Base-by-base conservation (phyloP, 2,329 filamentous ascomycete genomes). In the Epicoccum sorghinum region DNA sequence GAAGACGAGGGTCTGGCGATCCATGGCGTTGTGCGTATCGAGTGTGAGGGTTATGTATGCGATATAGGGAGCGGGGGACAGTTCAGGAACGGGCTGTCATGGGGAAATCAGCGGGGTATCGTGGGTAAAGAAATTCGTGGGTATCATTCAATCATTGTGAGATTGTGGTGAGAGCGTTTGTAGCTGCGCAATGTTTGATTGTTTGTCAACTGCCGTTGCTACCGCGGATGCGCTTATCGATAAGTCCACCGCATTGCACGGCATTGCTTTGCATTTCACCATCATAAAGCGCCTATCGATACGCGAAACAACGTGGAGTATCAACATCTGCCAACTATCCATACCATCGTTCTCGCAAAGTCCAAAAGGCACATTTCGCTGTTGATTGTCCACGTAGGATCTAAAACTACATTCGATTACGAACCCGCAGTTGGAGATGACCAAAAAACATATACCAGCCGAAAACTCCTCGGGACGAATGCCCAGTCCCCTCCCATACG, bases 1-100 rank as follows among this genome's bases (percentile, higher is more conserved):
- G 69, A 80, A 78, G 59, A 77, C 64, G 40, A 69, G 65, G 44
- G 61, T 69, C 35, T 60, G 57, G 58, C 73, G 67, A 52, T 75
- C 69, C 72, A 75, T 75, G 38, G 61, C 27, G 33, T 22, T 18
- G 24, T 40, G 56, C 45, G 48, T 52, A 30, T 27, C 63, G 62
- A 66, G 60, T 41, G 57, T 57, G 39, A 44, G 52, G 59, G 57
- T 53, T 52, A 53, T 41, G 44, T 25, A 22, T 25, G 46, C 32
- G 47, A 8, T 18, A 43, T 12, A 30, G 29, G 45, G 23, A 12
- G 7, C 13, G 18, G 7, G 14, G 18, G 9, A 4, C 18, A 39
- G 38, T 30, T 54, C 9, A 7, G 7, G 1, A 12, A 13, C 9
- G 32, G 4, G 4, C 13, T 6, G 6, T 37, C 10, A 18, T 18